Conservation (phyloP, 768 basidiomycete genomes). For the Termitomyces sp. region DNA sequence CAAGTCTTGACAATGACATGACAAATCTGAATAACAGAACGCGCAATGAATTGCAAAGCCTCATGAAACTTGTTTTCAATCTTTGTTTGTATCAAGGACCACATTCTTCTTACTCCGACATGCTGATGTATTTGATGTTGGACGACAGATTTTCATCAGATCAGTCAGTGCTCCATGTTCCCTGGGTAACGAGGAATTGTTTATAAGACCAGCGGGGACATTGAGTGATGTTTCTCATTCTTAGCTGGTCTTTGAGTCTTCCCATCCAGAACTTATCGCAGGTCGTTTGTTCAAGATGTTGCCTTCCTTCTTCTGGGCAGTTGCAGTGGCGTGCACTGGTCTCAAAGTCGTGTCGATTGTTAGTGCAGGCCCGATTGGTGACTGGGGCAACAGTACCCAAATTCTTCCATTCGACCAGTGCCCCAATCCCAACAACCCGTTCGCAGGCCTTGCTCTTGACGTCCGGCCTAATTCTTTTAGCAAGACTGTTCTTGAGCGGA, state of each 20-base stretch:
- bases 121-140: not conserved
- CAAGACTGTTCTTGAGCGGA: not conserved
- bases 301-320: not conserved
- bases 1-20: not conserved
- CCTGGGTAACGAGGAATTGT: not conserved
- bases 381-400: constrained; percentile 3
- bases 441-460: constrained; percentile 6
- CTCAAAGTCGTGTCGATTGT: constrained; percentile 3
- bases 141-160: not conserved
- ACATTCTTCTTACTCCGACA: not conserved
- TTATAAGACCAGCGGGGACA: not conserved
- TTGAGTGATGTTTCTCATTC: not conserved
- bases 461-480: not conserved
- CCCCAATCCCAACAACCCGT: constrained; percentile 5
- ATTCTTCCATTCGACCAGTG: not conserved
- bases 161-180: not conserved
- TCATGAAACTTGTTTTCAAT: not conserved
- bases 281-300: constrained; percentile 11
- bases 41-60: not conserved
- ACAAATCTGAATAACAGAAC: not conserved
- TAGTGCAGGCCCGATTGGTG: not conserved
- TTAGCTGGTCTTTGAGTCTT: constrained; percentile 9
- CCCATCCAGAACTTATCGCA: constrained; percentile 3
- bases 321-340: not conserved
- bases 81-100: not conserved